A percentile compares a stretch with the other conserved stretches of the same genome.
Evolutionary conservation across 1,139 yeast genomes (phyloP).

Genomic region (Scheffersomyces titani): DNA sequence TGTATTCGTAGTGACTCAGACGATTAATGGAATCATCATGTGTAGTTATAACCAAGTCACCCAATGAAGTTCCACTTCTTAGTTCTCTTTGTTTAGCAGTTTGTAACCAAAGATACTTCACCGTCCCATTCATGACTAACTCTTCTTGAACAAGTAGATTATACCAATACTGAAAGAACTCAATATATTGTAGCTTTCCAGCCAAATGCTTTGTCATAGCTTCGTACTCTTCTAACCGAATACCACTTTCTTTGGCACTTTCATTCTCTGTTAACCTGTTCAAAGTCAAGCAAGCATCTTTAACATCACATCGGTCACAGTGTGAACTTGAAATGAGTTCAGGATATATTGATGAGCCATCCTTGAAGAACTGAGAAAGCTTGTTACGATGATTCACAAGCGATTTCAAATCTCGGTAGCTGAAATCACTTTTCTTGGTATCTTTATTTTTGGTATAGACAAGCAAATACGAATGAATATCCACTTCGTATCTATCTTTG

Average conservation of each 20-base stretch:
- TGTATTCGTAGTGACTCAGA: conserved; percentile 41
- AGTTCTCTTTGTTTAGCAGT: conserved; percentile 62
- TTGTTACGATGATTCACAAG: conserved; percentile 70
- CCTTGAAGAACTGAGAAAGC: conserved; percentile 59
- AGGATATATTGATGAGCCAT: conserved; percentile 57
- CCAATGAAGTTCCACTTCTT: conserved; percentile 60
- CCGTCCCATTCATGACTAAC: conserved; percentile 50
- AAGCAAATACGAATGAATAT: conserved; percentile 64
- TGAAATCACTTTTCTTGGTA: conserved; percentile 58
- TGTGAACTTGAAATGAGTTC: conserved; percentile 52
- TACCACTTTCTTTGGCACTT: conserved; percentile 47
- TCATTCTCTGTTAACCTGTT: conserved; percentile 65
- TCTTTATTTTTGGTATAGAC: conserved; percentile 70
- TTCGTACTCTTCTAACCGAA: conserved; percentile 46
- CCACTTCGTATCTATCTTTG: conserved; percentile 74
- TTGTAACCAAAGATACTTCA: conserved; percentile 70
- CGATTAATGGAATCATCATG: conserved; percentile 24
- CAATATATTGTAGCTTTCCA: conserved; percentile 35
- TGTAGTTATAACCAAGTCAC: conserved; percentile 41
- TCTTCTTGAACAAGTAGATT: conserved; percentile 74
- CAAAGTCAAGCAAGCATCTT: conserved; percentile 67
- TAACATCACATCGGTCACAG: conserved; percentile 71
- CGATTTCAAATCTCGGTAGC: conserved; percentile 57
- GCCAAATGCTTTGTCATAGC: conserved; percentile 53
- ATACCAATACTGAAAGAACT: conserved; percentile 76